Evolutionary conservation across 148 eudicot genomes (phyloP).

Genomic region (Nepenthes gracilis): DNA sequence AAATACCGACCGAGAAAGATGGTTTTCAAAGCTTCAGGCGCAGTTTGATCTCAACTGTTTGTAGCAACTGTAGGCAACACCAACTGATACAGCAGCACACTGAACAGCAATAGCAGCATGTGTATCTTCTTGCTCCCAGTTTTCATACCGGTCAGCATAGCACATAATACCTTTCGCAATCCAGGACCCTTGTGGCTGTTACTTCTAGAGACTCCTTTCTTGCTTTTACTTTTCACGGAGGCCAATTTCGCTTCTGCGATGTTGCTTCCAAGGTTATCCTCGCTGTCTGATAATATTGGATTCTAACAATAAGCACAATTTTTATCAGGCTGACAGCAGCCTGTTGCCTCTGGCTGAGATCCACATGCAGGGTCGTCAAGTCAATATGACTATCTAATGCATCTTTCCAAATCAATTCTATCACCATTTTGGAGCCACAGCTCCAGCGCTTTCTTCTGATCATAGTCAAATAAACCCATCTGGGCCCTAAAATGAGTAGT

Average conservation of each 20-base stretch:
- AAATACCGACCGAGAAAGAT: no score
- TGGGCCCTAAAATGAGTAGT: slow-evolving; percentile 59
- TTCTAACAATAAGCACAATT: slow-evolving; percentile 47
- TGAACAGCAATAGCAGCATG: slow-evolving; percentile 74
- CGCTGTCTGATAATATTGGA: slow-evolving; percentile 13
- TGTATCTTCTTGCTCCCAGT: slow-evolving; percentile 89
- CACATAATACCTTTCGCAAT: slow-evolving; percentile 39
- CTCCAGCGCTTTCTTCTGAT: slow-evolving; percentile 67
- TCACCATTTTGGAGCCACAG: slow-evolving; percentile 41
- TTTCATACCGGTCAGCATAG: slow-evolving; percentile 84
- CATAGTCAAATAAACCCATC: slow-evolving; percentile 90
- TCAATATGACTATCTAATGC: slow-evolving; percentile 10
- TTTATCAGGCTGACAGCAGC: slow-evolving; percentile 51
- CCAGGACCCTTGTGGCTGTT: slow-evolving; percentile 32
- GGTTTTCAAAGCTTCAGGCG: no score
- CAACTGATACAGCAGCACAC: slow-evolving; percentile 70
- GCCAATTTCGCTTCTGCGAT: slow-evolving; percentile 13
- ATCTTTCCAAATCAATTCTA: slow-evolving; percentile 18
- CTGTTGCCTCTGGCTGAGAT: slow-evolving; percentile 22
- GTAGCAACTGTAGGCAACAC: slow-evolving; percentile 55
- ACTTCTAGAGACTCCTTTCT: slow-evolving; percentile 26
- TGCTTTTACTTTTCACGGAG: slow-evolving; percentile 31
- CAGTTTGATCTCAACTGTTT: slow-evolving; percentile 25
- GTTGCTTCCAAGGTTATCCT: slow-evolving; percentile 9
- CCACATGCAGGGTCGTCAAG: slow-evolving; percentile 11